Evolutionary conservation across 257 asterid species (phyloP).

Genomic region (Solanum pennellii): DNA sequence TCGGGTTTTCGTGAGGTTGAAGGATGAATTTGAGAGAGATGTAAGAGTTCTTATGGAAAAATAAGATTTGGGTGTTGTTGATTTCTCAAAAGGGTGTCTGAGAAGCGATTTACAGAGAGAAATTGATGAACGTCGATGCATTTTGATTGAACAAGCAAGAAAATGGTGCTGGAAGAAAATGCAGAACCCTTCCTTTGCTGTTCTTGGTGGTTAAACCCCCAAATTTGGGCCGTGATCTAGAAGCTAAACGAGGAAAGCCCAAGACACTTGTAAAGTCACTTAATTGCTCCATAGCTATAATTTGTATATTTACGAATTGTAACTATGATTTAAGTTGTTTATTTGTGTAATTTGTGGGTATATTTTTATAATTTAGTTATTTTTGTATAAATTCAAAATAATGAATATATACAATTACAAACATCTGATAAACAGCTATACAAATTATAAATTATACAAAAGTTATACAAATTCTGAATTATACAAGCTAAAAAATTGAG

Average conservation of each 20-base stretch:
- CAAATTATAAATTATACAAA: too few species aligned
- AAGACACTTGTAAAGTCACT: neutral
- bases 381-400: too few species aligned
- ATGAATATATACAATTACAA: too few species aligned
- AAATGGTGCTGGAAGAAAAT: neutral
- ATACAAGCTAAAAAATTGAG: too few species aligned
- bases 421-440: too few species aligned
- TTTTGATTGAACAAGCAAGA: conserved; percentile 9
- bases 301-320: too few species aligned
- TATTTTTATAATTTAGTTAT: too few species aligned
- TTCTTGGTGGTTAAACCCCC: neutral
- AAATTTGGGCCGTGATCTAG: neutral
- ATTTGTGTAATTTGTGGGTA: accelerated
- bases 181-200: neutral
- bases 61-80: conserved; percentile 17
- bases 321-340: accelerated
- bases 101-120: conserved; percentile 21
- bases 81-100: conserved; percentile 19
- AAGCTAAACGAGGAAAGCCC: neutral
- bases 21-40: conserved; percentile 4
- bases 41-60: conserved; percentile 5
- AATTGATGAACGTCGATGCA: conserved; percentile 45
- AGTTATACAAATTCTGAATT: too few species aligned
- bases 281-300: too few species aligned
- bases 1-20: conserved; percentile 6